Base-by-base conservation (phyloP, 345 rosid species). In the Raphanus raphanistrum region DNA sequence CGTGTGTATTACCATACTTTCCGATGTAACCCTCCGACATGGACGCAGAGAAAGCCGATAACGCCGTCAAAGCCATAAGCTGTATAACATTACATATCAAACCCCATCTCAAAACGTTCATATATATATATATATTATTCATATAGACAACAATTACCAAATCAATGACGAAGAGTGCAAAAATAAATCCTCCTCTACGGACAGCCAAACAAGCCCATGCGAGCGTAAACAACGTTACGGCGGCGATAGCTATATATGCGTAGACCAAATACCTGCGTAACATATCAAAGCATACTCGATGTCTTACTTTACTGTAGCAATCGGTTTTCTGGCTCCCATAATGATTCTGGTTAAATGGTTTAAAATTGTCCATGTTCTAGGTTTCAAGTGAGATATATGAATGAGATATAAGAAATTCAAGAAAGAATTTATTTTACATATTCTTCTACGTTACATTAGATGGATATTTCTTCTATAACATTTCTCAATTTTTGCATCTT, bases 21-120 rank as follows among this genome's bases (percentile, higher is more conserved):
- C 87, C 94, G 41, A 85, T 21, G 28, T 69, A 69, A 3, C 96
- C 96, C 3, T 86, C 82, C 6, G 88, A 77, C 2, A 87, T 85
- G 2, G 88, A 86, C 0, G 93, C 93, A 8, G 90, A 89, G 33
- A 76, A 76, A 21, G 88, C 89, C 0, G 90, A 85, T 29, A 88
- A 72, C 45, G 80, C 77, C 79, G 91, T 50, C 27, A 79, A 26
- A 80, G 84, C 76, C 78, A 78, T 41, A 11, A 80, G 12, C 96
- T 90, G 87, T 28, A 60, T 70, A 62, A 70, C 41, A 33, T 66
- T 25, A 35, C 73, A 48, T 13, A 45, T 38, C 36, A 66, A 63
- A 29, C 32, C 50, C 6, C 63, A 61, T 62, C 57, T 62, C 74
- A 69, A 48, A 70, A 28, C 26, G 62, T 63, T 15, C 25, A 28